Base-by-base conservation (phyloP, 352 stramenopile genomes). In the Blastocystis sp. region DNA sequence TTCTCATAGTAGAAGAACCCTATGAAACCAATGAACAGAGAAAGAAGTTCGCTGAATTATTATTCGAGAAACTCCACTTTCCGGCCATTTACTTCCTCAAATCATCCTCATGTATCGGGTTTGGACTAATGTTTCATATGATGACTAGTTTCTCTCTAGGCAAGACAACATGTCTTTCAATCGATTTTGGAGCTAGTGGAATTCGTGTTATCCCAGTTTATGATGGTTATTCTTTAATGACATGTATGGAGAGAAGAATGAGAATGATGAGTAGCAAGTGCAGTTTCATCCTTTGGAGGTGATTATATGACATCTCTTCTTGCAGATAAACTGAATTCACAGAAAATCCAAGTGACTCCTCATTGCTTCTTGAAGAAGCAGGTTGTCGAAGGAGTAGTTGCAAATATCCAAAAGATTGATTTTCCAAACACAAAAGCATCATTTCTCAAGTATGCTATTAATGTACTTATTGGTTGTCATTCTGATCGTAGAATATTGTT, bases 21-120 rank as follows among this genome's bases (percentile, higher is more conserved):
- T 90, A 87, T 69, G 71, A 69, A 39, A 88, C 73, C 21, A 42
- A 46, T 42, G 81, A 88, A 42, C 77, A 90, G 74, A 63, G 88
- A 11, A 52, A 58, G 43, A 73, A 78, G 16, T 54, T 87, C 9
- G 81, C 89, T 54, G 89, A 91, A 87, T 19, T 83, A 4, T 14
- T 59, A 21, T 83, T 83, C 32, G 71, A 83, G 51, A 83, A 83
- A 42, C 46, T 83, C 3, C 42, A 54, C 29, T 83, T 63, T 42
- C 71, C 71, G 14, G 71, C 71, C 6, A 83, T 83, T 42, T 83
- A 83, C 49, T 63, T 49, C 16, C 24, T 83, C 5, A 83, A 83
- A 39, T 83, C 71, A n/a, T 83, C 71, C 12, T 83, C 71, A 16
- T 83, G 71, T 42, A 83, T 83, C 49, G 46, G 71, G 32, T 83